Evolutionary conservation across 768 basidiomycete genomes (phyloP).

Genomic region (Termitomyces sp.): DNA sequence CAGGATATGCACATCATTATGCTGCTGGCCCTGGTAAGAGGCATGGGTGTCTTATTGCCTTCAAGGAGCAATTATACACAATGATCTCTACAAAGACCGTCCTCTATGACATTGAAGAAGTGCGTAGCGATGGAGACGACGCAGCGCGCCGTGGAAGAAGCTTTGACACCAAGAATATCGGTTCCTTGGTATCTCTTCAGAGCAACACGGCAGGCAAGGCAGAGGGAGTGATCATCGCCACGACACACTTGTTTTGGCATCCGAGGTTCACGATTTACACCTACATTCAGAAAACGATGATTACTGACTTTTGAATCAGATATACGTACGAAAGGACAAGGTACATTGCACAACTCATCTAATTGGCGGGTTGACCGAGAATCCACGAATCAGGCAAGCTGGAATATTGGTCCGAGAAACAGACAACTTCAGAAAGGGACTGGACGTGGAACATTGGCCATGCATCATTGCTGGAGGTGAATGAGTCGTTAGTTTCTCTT

Average conservation of each 20-base stretch:
- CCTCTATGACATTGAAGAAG: constrained; percentile 61
- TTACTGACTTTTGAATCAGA: constrained; percentile 19
- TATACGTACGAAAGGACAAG: constrained; percentile 83
- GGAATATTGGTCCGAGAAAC: constrained; percentile 69
- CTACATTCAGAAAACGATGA: neutral
- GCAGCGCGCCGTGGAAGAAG: constrained; percentile 44
- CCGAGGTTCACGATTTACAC: constrained; percentile 50
- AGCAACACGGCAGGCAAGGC: constrained; percentile 25
- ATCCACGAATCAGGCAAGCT: constrained; percentile 53
- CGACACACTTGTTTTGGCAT: constrained; percentile 96
- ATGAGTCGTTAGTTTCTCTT: neutral
- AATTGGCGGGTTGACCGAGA: neutral
- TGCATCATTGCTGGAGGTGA: constrained; percentile 81
- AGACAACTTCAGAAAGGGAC: constrained; percentile 43
- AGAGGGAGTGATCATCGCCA: constrained; percentile 70
- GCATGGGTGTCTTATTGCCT: constrained; percentile 85
- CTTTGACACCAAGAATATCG: constrained; percentile 78
- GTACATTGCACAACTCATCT: constrained; percentile 25
- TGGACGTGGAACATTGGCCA: constrained; percentile 55
- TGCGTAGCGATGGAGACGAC: constrained; percentile 33
- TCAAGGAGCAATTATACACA: constrained; percentile 46
- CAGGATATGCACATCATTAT: constrained; percentile 60
- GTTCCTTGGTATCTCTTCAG: constrained; percentile 62
- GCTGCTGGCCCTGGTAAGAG: constrained; percentile 69
- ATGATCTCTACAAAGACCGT: constrained; percentile 43